Evolutionary conservation across 2,329 filamentous ascomycete genomes (phyloP), one percentile per base, ranked within the genome.

Genomic region (Xylariaceae sp.): DNA sequence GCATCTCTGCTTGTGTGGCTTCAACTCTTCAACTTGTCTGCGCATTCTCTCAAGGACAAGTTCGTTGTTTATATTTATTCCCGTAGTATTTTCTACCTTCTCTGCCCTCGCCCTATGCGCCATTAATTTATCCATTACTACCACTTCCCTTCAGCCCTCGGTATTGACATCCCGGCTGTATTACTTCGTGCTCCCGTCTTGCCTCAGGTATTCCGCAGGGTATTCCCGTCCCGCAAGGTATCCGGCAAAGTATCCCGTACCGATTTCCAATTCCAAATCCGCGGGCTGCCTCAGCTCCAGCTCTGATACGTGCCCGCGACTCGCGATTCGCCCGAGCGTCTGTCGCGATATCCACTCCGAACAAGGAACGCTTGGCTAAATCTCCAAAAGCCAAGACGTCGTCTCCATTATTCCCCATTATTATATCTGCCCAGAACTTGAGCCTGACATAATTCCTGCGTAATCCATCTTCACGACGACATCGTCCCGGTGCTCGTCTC

Each of bases 391-490:
- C 42, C 42, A 45, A 45, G 42, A 13, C 42, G 9, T 30, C 23
- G 23, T 30, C 23, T 30, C 23, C 23, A 30, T 30, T 30, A 30
- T 45, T 45, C 42, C 23, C 13, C n/a, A 45, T n/a, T 45, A 56
- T 35, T 54, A 37, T 53, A 39, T 42, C 42, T n/a, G 13, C 9
- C 10, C 13, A 45, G 42, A 45, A 34, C 9, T 1, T 50, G 51
- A 47, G 51, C 57, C 57, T 55, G 53, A 60, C 60, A 62, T 59
- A 58, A 56, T 44, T 56, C 49, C 50, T 61, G 49, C 56, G 53
- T 56, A 57, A 51, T 51, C 49, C 9, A 13, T 42, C 37, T 42
- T 44, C 51, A 37, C 53, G 53, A 35, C 55, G 48, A 60, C 39
- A 7, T 35, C 54, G 23, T 54, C 11, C n/a, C 13, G 8, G 18